phyloP scores from a whole-genome alignment of 202 grass and related monocot genomes.

The Carex sylvatica region DNA sequence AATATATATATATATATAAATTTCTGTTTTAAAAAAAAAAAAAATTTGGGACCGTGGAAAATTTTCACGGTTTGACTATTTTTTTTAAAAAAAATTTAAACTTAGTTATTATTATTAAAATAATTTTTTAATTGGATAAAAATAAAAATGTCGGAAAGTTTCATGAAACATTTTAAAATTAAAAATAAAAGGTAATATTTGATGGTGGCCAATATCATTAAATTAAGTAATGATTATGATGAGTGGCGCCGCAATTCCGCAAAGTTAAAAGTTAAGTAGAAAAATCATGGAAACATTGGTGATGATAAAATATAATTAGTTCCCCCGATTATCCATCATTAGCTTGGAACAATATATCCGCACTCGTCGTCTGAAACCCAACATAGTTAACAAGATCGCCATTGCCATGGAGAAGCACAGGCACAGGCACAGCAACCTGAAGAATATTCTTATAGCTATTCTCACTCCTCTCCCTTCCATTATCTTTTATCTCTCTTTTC shows the following conservation, averaged over 20 bases:
- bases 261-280: not conserved
- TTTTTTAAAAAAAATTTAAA: no score
- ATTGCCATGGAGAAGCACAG: no score
- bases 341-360: no score
- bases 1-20: no score
- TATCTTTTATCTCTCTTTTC: constrained; percentile 73
- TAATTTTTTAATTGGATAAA: no score
- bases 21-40: no score
- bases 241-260: not conserved
- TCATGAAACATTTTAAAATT: not conserved
- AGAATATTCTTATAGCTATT: constrained; percentile 60
- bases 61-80: no score
- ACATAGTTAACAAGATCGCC: no score
- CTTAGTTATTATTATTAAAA: no score
- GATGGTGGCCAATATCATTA: not conserved
- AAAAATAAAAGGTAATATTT: not conserved
- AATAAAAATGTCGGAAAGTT: no score
- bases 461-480: constrained; percentile 77
- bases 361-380: no score
- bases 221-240: not conserved
- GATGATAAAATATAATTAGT: not conserved
- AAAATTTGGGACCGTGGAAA: no score
- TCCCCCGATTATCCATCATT: not conserved
- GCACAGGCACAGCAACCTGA: constrained; percentile 40
- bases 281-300: not conserved